phyloP scores from a whole-genome alignment of 2,329 filamentous ascomycete species.

The Neocatenulostroma microsporum region DNA sequence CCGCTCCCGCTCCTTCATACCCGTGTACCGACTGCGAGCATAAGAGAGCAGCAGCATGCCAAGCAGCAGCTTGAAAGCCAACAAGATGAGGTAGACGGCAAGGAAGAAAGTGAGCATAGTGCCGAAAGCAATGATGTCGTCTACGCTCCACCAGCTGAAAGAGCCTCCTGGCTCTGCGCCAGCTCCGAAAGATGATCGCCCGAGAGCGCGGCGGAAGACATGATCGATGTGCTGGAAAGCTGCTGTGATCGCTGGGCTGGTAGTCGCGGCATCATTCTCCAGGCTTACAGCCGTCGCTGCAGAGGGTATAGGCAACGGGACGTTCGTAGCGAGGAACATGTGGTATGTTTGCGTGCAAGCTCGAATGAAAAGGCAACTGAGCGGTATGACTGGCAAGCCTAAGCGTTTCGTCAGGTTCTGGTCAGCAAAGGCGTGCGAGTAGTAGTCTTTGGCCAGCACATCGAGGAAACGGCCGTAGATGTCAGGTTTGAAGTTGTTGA shows the following conservation, averaged over 20 bases:
- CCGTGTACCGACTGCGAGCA: conserved; percentile 66
- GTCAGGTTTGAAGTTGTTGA: conserved; percentile 89
- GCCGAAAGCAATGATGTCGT: conserved; percentile 64
- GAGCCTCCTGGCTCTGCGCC: conserved; percentile 25
- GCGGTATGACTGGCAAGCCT: conserved; percentile 81
- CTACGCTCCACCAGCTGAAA: conserved; percentile 51
- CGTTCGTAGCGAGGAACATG: conserved; percentile 88
- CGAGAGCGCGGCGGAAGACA: conserved; percentile 68
- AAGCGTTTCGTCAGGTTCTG: conserved; percentile 84
- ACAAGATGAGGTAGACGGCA: conserved; percentile 71
- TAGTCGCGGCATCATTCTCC: conserved; percentile 38
- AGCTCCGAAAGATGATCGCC: conserved; percentile 60
- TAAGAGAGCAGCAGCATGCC: conserved; percentile 82
- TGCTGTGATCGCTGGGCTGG: conserved; percentile 66
- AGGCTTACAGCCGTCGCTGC: conserved; percentile 58
- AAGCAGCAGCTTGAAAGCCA: conserved; percentile 67
- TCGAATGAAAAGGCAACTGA: conserved; percentile 91
- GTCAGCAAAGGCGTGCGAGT: conserved; percentile 87
- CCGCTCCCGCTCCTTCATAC: conserved; percentile 66
- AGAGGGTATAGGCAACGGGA: conserved; percentile 65
- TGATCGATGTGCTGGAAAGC: conserved; percentile 72
- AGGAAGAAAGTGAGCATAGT: conserved; percentile 87
- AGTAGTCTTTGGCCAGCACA: conserved; percentile 94
- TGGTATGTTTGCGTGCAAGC: conserved; percentile 94
- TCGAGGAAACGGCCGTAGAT: conserved; percentile 92